These are phyloP conservation scores for Hanseniaspora jakobsenii DNA, from an alignment of 805 yeast species.

Conservation along the genomic window DNA sequence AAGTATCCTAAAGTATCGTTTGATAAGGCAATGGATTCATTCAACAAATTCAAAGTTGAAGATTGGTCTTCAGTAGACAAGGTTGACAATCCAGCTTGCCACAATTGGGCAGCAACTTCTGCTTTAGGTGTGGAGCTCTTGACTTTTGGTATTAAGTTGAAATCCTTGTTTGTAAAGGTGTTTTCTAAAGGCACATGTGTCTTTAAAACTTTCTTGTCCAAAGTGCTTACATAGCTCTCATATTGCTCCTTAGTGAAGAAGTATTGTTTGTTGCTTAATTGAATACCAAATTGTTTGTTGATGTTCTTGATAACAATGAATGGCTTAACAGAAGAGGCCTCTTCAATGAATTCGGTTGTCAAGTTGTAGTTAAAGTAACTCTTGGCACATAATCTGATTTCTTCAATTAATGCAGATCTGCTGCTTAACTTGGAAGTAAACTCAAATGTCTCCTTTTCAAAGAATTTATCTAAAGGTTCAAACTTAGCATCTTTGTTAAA, in stretches of 20 bases:
- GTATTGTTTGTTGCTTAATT: slow-evolving; percentile 46
- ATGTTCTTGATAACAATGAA: slow-evolving; percentile 50
- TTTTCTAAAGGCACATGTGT: slow-evolving; percentile 27
- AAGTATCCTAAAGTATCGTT: slow-evolving; percentile 78
- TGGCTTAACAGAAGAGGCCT: slow-evolving; percentile 30
- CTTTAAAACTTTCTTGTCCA: slow-evolving; percentile 30
- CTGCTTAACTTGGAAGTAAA: slow-evolving; percentile 34
- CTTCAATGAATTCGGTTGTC: slow-evolving; percentile 37
- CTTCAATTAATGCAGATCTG: slow-evolving; percentile 33
- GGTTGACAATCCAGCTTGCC: slow-evolving; percentile 45
- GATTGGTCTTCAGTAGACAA: slow-evolving; percentile 30
- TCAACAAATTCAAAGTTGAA: slow-evolving; percentile 50
- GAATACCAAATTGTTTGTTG: slow-evolving; percentile 72
- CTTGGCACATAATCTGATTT: slow-evolving; percentile 42
- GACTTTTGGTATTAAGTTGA: slow-evolving; percentile 63
- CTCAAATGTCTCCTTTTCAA: slow-evolving; percentile 31
- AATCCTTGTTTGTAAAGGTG: slow-evolving; percentile 48
- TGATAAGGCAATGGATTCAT: slow-evolving; percentile 57
- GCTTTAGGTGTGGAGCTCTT: slow-evolving; percentile 61
- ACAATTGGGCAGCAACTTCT: slow-evolving; percentile 59
- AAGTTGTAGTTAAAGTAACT: slow-evolving; percentile 54
- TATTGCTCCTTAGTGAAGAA: slow-evolving; percentile 32
- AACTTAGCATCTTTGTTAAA: slow-evolving; percentile 35
- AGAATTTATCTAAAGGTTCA: slow-evolving; percentile 37
- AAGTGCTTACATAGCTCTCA: slow-evolving; percentile 25